Evolutionary conservation across 805 yeast species (phyloP).

Genomic region (Ogataea chonburiensis): DNA sequence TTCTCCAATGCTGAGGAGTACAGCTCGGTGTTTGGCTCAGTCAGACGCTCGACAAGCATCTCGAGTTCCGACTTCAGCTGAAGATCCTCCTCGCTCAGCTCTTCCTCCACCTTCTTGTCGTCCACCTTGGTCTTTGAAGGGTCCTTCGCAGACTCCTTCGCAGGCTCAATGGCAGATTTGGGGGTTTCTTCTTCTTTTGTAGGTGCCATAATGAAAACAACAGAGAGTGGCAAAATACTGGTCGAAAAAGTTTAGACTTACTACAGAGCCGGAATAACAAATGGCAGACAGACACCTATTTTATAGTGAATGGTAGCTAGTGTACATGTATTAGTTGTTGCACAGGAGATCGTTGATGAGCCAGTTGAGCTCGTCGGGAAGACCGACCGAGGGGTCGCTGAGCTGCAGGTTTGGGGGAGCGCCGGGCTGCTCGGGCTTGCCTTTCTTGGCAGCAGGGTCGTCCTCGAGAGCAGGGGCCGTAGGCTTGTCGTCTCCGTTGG

Average conservation of each 20-base stretch:
- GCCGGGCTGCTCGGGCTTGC: slow-evolving; percentile 3
- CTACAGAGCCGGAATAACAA: slow-evolving; percentile 7
- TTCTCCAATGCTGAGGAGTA: slow-evolving; percentile 64
- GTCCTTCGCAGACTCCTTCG: slow-evolving; percentile 17
- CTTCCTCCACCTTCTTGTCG: slow-evolving; percentile 55
- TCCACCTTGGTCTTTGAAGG: slow-evolving; percentile 18
- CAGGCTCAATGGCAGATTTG: slow-evolving; percentile 13
- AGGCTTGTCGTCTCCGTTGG: slow-evolving; percentile 8
- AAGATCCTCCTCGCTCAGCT: slow-evolving; percentile 89
- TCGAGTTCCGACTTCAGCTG: slow-evolving; percentile 86
- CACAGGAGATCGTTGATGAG: slow-evolving; percentile 60
- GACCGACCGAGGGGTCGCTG: slow-evolving; percentile 31
- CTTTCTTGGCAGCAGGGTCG: slow-evolving; percentile 5
- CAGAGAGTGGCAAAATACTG: slow-evolving; percentile 22
- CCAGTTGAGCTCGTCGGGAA: slow-evolving; percentile 70
- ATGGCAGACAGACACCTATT: slow-evolving; percentile 14
- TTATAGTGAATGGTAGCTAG: slow-evolving; percentile 1
- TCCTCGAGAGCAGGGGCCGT: slow-evolving; percentile 5
- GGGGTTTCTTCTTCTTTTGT: slow-evolving; percentile 23
- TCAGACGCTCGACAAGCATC: slow-evolving; percentile 75
- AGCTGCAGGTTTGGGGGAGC: slow-evolving; percentile 28
- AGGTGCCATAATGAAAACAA: slow-evolving; percentile 24
- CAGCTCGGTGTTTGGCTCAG: slow-evolving; percentile 49
- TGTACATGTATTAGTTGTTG: slow-evolving; percentile 15
- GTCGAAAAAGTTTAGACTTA: slow-evolving; percentile 8